These are phyloP conservation scores for Nigrospora osmanthi DNA, from an alignment of 2,329 filamentous ascomycete genomes.

Conservation along the genomic window DNA sequence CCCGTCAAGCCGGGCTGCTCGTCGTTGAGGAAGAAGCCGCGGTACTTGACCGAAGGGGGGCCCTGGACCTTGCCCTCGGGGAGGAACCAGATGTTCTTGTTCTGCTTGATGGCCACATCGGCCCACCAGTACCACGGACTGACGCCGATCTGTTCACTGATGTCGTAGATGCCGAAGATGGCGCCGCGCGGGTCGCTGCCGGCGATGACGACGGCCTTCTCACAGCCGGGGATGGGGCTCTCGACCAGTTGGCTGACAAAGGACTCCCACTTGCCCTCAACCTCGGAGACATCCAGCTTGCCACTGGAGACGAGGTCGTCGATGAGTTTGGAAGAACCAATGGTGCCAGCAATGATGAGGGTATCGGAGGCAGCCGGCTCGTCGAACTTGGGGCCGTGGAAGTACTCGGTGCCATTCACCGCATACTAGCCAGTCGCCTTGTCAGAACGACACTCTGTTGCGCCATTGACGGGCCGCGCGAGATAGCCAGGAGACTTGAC, in stretches of 20 bases:
- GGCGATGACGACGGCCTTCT: slow-evolving; percentile 56
- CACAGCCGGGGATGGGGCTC: slow-evolving; percentile 46
- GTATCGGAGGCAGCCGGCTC: slow-evolving; percentile 34
- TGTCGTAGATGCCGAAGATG: slow-evolving; percentile 63
- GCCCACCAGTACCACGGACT: slow-evolving; percentile 65
- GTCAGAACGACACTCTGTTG: no score
- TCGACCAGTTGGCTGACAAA: slow-evolving; percentile 53
- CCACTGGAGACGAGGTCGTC: slow-evolving; percentile 46
- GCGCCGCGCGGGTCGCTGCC: slow-evolving; percentile 50
- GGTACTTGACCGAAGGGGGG: slow-evolving; percentile 57
- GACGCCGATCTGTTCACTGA: slow-evolving; percentile 67
- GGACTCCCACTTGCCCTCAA: slow-evolving; percentile 62
- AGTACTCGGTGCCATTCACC: slow-evolving; percentile 29
- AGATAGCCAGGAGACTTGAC: slow-evolving; percentile 5
- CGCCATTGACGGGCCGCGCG: no score
- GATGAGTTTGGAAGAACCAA: slow-evolving; percentile 56
- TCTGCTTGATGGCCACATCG: slow-evolving; percentile 46
- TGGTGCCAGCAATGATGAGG: slow-evolving; percentile 60
- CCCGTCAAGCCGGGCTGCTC: slow-evolving; percentile 61
- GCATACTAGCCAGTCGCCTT: slow-evolving; percentile 26
- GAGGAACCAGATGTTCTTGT: slow-evolving; percentile 46
- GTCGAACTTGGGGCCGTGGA: slow-evolving; percentile 35
- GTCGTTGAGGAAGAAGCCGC: slow-evolving; percentile 65
- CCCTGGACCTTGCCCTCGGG: slow-evolving; percentile 46
- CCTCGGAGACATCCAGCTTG: slow-evolving; percentile 48